Percentiles rank a stretch among this genome's conserved stretches.
Conservation (phyloP, 2,329 filamentous ascomycete species). For the Cladophialophora chaetospira region DNA sequence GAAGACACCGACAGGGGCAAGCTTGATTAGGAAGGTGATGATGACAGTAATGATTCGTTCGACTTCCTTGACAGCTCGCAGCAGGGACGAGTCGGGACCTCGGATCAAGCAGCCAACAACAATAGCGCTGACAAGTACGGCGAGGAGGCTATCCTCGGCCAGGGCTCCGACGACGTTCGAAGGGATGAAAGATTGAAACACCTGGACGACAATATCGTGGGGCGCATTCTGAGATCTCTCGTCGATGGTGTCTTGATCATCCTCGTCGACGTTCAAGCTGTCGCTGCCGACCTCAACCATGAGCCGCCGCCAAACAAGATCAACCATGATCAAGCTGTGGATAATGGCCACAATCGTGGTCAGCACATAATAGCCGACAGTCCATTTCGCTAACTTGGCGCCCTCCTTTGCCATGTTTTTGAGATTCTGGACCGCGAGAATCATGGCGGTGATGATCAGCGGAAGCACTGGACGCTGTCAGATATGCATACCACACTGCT, state of each 20-base stretch:
- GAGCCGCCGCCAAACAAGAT: slow-evolving; percentile 47
- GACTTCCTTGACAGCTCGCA: slow-evolving; percentile 51
- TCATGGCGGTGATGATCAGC: slow-evolving; percentile 56
- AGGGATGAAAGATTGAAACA: slow-evolving; percentile 55
- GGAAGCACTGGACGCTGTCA: slow-evolving; percentile 47
- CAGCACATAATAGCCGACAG: slow-evolving; percentile 53
- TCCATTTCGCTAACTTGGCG: slow-evolving; percentile 51
- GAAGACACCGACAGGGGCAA: slow-evolving; percentile 57
- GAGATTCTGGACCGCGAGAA: slow-evolving; percentile 54
- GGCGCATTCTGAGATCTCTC: slow-evolving; percentile 41
- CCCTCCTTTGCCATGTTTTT: slow-evolving; percentile 50
- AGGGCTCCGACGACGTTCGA: slow-evolving; percentile 53
- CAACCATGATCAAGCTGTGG: slow-evolving; percentile 50
- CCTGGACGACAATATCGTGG: slow-evolving; percentile 50
- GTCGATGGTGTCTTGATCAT: slow-evolving; percentile 35
- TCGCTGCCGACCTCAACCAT: slow-evolving; percentile 9
- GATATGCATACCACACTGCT: not conserved
- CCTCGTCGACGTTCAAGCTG: slow-evolving; percentile 46
- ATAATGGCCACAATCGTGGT: slow-evolving; percentile 55
- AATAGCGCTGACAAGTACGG: slow-evolving; percentile 51
- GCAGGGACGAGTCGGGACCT: slow-evolving; percentile 42
- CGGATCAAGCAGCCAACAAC: slow-evolving; percentile 53
- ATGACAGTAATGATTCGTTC: slow-evolving; percentile 52
- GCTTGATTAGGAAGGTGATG: slow-evolving; percentile 53
- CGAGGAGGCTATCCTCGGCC: slow-evolving; percentile 50